Base-by-base conservation (phyloP, 305 asterid genomes). In the Fraxinus dipetala region DNA sequence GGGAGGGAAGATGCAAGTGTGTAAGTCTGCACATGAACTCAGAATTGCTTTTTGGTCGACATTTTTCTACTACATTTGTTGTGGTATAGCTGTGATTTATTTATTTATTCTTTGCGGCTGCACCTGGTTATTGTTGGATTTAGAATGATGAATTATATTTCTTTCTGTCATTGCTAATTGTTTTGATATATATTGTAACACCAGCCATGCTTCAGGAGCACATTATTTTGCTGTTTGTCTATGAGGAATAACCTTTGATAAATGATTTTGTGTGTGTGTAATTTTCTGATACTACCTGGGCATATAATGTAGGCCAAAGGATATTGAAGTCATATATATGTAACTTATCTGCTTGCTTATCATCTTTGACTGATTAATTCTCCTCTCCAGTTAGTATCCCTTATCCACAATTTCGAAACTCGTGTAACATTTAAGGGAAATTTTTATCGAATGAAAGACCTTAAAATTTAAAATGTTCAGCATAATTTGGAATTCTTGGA, bases 1-100 rank as follows among this genome's bases (percentile, higher is more conserved):
- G 99, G 99, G 82, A 92, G 99, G 83, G 98, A 95, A 90, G 99
- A 95, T 86, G 98, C 99, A 43, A 95, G 99, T 83, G 99, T 95
- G 99, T 95, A 87, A 93, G 99, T 88, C 82, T 7, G 2, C 70
- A 13, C 16, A 18, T 51, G 65, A 16, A 74, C 6, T 80, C 80
- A 24, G 76, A 73, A 77, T 38, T 76, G 77, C 54, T 8, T 9
- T 24, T 72, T 76, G 20, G 79, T 76, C 30, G 26, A 80, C 40
- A 76, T 16, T 30, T 75, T 63, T 78, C 6, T 45, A 16, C 24
- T 40, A n/a, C 78, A 56, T 83, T 82, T 72, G 40, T 51, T 72
- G 45, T 70, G 43, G 75, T 78, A 26, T 70, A 78, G 56, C 30
- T 36, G 34, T 80, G 79, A 24, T 36, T 51, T 26, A 26, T 26